These are phyloP conservation scores for Kodamaea jinghongensis DNA, from an alignment of 805 yeast species.

Conservation along the genomic window DNA sequence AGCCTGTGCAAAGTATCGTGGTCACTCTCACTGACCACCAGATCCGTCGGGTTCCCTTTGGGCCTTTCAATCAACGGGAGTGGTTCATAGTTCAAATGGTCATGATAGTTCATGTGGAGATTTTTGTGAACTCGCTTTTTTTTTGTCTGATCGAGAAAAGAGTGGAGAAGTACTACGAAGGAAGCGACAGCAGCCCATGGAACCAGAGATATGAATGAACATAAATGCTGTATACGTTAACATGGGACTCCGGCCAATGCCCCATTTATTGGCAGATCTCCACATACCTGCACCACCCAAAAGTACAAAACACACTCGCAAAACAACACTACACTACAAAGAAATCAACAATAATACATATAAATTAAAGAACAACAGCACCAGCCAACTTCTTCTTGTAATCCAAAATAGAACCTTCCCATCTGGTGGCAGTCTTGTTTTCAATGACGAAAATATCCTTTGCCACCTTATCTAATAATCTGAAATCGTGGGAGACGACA, in stretches of 20 bases:
- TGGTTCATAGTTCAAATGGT: constrained; percentile 12
- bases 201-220: too few species aligned
- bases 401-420: constrained; percentile 89
- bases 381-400: constrained; percentile 94
- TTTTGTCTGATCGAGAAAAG: too few species aligned
- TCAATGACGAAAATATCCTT: constrained; percentile 96
- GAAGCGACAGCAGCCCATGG: too few species aligned
- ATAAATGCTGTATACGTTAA: too few species aligned
- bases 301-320: too few species aligned
- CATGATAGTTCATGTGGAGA: not conserved
- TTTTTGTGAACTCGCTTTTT: too few species aligned
- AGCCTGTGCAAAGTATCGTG: constrained; percentile 8
- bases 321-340: constrained; percentile 1
- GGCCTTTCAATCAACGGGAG: constrained; percentile 21
- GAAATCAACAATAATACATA: not conserved
- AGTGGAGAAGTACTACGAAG: too few species aligned
- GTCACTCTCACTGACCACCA: constrained; percentile 8
- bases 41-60: constrained; percentile 9
- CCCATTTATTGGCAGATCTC: too few species aligned
- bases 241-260: too few species aligned
- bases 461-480: constrained; percentile 94
- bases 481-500: constrained; percentile 98
- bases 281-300: not conserved
- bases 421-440: constrained; percentile 90
- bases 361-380: constrained; percentile 64